Base-by-base conservation (phyloP, 495 filamentous ascomycete species). In the Podospora comata region DNA sequence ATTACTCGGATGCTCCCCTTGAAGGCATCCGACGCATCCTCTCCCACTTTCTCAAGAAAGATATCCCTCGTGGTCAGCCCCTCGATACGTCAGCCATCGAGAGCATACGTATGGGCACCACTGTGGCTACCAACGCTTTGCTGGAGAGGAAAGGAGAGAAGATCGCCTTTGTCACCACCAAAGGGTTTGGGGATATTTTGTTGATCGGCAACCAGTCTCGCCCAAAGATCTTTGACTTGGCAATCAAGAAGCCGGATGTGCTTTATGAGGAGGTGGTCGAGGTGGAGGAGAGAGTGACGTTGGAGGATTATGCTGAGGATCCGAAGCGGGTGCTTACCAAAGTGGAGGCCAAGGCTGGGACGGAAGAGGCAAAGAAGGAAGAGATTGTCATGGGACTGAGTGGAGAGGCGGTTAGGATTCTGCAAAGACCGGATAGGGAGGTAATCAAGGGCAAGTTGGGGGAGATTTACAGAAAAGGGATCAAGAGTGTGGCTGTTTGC, bases 101-200 rank as follows among this genome's bases (percentile, higher is more conserved):
- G 64, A 91, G 89, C 55, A 91, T 95, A 65, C 89, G 92, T 62
- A 94, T 96, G 92, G 92, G 92, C 32, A 96, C 92, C 20, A 96
- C 92, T 2, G 92, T 96, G 28, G 92, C 92, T 0, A 96, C 92
- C 16, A 96, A 96, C 76, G 92, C 92, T 0, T 79, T 99, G 66
- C 83, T 99, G 1, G 96, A 99, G 79, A 80, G 95, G 67, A 99
- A 98, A 79, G 95, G 95, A 5, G 95, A 97, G 78, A 88, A 88
- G 72, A 96, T 96, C 68, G 95, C 90, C 3, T 84, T 99, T 72
- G 85, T 98, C 23, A 93, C 96, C 11, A 97, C 96, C 2, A 91
- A 92, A 75, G 95, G 95, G 0, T 99, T 99, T 79, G 90, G 88
- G 62, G 95, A 99, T 78, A 92, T 94, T 69, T 84, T 98, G 23